Percentiles rank a stretch among this genome's conserved stretches.
phyloP scores from a whole-genome alignment of 345 rosid species.

The Brassica juncea region DNA sequence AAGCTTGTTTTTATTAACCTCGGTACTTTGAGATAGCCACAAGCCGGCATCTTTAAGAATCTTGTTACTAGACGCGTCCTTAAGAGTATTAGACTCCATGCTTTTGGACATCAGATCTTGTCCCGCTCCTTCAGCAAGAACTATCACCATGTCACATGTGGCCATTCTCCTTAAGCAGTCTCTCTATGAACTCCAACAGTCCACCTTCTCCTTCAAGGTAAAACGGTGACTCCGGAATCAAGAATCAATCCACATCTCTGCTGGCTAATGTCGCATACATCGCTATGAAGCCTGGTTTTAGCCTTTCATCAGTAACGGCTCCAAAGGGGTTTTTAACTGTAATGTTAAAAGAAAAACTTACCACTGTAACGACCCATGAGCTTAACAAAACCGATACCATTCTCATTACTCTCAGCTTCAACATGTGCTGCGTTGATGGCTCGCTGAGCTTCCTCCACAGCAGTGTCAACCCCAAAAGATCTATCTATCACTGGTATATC shows the following conservation, averaged over 20 bases:
- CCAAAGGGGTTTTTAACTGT: neutral
- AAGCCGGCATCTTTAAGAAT: slow-evolving; percentile 77
- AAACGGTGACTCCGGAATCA: slow-evolving; percentile 87
- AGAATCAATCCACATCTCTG: slow-evolving; percentile 87
- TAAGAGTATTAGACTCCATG: slow-evolving; percentile 42
- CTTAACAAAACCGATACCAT: slow-evolving; percentile 82
- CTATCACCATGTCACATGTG: slow-evolving; percentile 65
- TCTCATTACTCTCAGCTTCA: slow-evolving; percentile 74
- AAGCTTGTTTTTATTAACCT: slow-evolving; percentile 42
- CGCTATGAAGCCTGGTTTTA: slow-evolving; percentile 68
- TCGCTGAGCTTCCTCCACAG: slow-evolving; percentile 95
- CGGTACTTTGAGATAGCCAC: slow-evolving; percentile 65
- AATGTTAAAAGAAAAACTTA: slow-evolving; percentile 36
- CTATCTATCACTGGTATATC: slow-evolving; percentile 87
- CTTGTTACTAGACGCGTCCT: slow-evolving; percentile 84
- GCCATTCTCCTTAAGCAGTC: slow-evolving; percentile 61
- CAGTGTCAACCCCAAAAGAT: slow-evolving; percentile 92
- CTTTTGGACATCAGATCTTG: slow-evolving; percentile 64
- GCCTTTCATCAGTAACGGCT: slow-evolving; percentile 23
- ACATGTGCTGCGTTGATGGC: slow-evolving; percentile 95
- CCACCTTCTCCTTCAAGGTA: slow-evolving; percentile 81
- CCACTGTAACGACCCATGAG: slow-evolving; percentile 90
- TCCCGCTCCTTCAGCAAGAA: slow-evolving; percentile 85
- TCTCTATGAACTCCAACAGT: slow-evolving; percentile 65
- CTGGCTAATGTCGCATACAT: slow-evolving; percentile 91